phyloP scores from a whole-genome alignment of 2,329 filamentous ascomycete genomes.

The Epichloe glyceriae region DNA sequence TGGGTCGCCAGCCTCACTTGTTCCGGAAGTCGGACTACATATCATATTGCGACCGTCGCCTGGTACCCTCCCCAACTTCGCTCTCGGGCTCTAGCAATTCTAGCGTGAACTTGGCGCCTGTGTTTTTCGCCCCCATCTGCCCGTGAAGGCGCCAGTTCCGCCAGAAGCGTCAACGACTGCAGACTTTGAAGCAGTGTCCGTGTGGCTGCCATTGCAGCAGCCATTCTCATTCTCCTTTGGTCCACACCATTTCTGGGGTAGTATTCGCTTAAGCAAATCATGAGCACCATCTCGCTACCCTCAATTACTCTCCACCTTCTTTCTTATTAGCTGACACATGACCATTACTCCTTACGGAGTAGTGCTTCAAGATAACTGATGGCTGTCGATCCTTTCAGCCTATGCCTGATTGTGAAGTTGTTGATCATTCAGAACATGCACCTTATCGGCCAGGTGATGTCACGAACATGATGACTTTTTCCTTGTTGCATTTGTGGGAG shows the following conservation, averaged over 20 bases:
- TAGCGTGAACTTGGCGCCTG: background rate
- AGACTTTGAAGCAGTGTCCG: background rate
- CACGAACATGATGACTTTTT: too few species aligned
- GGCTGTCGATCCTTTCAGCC: too few species aligned
- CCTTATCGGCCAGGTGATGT: too few species aligned
- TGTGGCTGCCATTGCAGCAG: background rate
- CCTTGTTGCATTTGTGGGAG: background rate
- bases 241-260: background rate
- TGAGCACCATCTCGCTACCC: background rate
- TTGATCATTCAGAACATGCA: too few species aligned
- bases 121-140: background rate
- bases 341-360: background rate
- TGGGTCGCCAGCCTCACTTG: background rate
- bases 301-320: background rate
- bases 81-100: background rate
- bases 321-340: background rate
- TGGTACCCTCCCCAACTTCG: background rate
- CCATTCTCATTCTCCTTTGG: background rate
- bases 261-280: conserved; percentile 2
- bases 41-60: too few species aligned
- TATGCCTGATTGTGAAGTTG: too few species aligned
- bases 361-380: too few species aligned
- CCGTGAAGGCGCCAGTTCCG: background rate
- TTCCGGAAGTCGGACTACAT: background rate
- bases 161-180: background rate